phyloP scores from a whole-genome alignment of 805 yeast species.

The Cyberlindnera maritima region DNA sequence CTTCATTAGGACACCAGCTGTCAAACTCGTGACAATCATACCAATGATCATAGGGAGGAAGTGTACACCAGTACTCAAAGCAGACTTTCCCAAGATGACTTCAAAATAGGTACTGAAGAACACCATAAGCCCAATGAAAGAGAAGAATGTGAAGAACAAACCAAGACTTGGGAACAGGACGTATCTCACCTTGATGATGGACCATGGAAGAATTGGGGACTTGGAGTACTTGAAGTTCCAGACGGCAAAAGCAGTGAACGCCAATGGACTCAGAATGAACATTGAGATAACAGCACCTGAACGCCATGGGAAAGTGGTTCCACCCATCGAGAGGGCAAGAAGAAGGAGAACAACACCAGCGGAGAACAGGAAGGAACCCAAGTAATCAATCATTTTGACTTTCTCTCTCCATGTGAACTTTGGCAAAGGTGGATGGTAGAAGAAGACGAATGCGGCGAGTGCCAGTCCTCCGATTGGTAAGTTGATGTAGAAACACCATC shows the following conservation, averaged over 20 bases:
- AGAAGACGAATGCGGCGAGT: constrained; percentile 31
- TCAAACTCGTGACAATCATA: constrained; percentile 27
- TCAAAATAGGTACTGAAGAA: constrained; percentile 6
- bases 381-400: constrained; percentile 42
- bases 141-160: constrained; percentile 4
- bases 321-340: constrained; percentile 54
- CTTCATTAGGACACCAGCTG: constrained; percentile 29
- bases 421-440: constrained; percentile 46
- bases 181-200: background rate
- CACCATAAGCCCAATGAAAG: constrained; percentile 17
- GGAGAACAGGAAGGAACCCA: constrained; percentile 43
- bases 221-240: constrained; percentile 7
- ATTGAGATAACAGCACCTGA: constrained; percentile 50
- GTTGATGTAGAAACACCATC: constrained; percentile 69
- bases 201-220: constrained; percentile 24
- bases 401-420: constrained; percentile 37
- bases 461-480: constrained; percentile 55
- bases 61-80: constrained; percentile 44
- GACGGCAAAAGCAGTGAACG: background rate
- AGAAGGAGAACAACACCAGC: constrained; percentile 42
- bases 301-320: constrained; percentile 48
- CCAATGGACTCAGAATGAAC: constrained; percentile 12
- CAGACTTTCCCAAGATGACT: constrained; percentile 34
- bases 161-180: background rate
- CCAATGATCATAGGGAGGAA: constrained; percentile 42